phyloP scores from a whole-genome alignment of 1,284 basidiomycete species.

The Naganishia sp. region DNA sequence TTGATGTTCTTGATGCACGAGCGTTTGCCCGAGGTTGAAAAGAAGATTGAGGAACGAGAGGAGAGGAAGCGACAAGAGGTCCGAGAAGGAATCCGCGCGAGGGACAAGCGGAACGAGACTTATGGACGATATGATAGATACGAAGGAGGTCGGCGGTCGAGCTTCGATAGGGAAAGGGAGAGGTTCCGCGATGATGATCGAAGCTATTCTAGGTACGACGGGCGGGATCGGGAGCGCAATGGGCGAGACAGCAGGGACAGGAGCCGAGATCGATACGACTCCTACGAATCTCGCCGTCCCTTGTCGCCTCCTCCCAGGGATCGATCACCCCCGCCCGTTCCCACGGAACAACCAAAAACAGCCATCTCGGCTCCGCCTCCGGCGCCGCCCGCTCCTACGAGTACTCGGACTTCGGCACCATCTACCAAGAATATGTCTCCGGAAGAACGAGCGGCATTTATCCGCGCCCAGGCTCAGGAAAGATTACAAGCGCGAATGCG shows the following conservation, averaged over 20 bases:
- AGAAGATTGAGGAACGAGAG: slow-evolving; percentile 77
- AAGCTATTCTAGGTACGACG: slow-evolving; percentile 46
- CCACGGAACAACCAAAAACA: slow-evolving; percentile 42
- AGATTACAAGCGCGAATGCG: slow-evolving; percentile 84
- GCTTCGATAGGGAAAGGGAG: slow-evolving; percentile 49
- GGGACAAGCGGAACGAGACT: slow-evolving; percentile 82
- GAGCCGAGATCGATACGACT: slow-evolving; percentile 40
- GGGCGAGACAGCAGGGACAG: slow-evolving; percentile 38
- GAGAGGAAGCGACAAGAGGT: slow-evolving; percentile 73
- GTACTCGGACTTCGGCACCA: slow-evolving; percentile 60
- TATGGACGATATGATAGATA: slow-evolving; percentile 63
- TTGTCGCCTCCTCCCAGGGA: slow-evolving; percentile 29
- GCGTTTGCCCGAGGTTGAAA: slow-evolving; percentile 85
- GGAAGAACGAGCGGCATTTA: slow-evolving; percentile 78
- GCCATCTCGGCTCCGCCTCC: slow-evolving; percentile 48
- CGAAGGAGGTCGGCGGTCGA: slow-evolving; percentile 34
- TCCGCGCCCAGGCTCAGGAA: slow-evolving; percentile 78
- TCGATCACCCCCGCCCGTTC: slow-evolving; percentile 39
- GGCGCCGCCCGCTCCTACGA: slow-evolving; percentile 57
- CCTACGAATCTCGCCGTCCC: slow-evolving; percentile 33
- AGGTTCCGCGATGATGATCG: slow-evolving; percentile 48
- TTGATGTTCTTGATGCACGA: slow-evolving; percentile 86
- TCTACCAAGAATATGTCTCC: slow-evolving; percentile 74
- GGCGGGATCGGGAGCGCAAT: slow-evolving; percentile 46
- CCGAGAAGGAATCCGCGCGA: slow-evolving; percentile 72